phyloP scores from a whole-genome alignment of 2,329 filamentous ascomycete species.

The Aspergillus floridensis region DNA sequence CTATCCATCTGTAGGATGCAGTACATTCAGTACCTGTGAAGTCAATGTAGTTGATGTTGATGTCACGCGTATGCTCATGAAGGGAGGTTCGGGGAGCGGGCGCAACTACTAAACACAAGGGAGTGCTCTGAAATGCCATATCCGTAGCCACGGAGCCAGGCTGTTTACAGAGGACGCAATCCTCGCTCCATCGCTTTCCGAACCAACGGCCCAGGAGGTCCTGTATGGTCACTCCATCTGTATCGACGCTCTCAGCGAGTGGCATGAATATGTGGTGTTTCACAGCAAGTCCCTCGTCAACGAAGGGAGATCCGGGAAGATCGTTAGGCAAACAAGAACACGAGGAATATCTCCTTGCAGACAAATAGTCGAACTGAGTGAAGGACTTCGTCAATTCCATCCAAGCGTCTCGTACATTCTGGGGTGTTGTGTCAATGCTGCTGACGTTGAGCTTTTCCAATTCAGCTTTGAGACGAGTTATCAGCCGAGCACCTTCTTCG shows the following conservation, averaged over 20 bases:
- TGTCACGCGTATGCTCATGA: constrained; percentile 25
- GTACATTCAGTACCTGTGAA: constrained; percentile 8
- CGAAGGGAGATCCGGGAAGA: too few relatives aligned
- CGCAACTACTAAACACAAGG: constrained; percentile 31
- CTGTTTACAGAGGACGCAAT: constrained; percentile 14
- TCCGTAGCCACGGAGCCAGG: neutral
- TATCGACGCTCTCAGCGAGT: constrained; percentile 6
- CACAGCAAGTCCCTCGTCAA: too few relatives aligned
- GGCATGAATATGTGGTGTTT: neutral
- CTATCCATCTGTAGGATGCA: constrained; percentile 39
- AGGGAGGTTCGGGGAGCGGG: constrained; percentile 13
- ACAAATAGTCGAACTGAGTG: neutral
- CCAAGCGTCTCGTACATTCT: neutral
- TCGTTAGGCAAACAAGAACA: neutral
- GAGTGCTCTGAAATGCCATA: constrained; percentile 22
- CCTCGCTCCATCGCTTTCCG: neutral
- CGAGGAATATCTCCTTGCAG: neutral
- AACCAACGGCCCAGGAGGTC: constrained; percentile 23
- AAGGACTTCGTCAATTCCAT: neutral
- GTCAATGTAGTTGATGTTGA: constrained; percentile 26
- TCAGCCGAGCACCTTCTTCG: constrained; percentile 10
- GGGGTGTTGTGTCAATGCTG: neutral
- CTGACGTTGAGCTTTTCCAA: neutral
- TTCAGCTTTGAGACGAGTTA: constrained; percentile 21
- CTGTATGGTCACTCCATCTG: constrained; percentile 19